Base-by-base conservation (phyloP, 2,329 filamentous ascomycete genomes). In the Arthrobotrys entomopaga region DNA sequence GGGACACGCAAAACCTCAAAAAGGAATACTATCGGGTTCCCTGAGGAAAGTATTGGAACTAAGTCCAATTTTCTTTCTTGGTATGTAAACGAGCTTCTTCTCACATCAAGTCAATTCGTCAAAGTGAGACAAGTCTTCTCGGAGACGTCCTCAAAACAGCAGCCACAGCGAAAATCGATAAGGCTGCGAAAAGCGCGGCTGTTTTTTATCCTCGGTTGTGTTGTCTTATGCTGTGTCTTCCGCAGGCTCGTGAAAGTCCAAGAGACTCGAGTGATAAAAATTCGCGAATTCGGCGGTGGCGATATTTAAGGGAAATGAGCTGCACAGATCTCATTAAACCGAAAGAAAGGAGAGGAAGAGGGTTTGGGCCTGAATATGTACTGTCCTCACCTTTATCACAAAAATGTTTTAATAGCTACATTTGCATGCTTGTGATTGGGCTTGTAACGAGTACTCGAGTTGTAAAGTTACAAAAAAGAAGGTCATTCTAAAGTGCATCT, bases 1-100 rank as follows among this genome's bases (percentile, higher is more conserved):
- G 65, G 63, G 63, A 70, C 65, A 57, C 52, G 50, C 50, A 70
- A 70, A 50, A 70, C 40, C 57, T 58, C 19, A 20, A 52, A 58
- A 56, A 49, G 13, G 20, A 64, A 38, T 43, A 19, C 52, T 42
- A 7, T 59, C 46, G 15, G 19, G 19, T 11, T 50, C 19, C 20
- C 46, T 50, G 15, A 19, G 46, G 29, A 34, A 34, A 34, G 29
- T 34, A 34, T 34, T 6, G 16, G 46, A 50, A 50, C 42, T 19
- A 15, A 19, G 11, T 46, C 42, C 42, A 34, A 34, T 34, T 34
- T 34, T 34, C 10, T 10, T 10, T 34, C 29, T 34, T 15, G 42
- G 42, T 15, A 46, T 42, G n/a, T 20, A 13, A 22, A 57, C 34
- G 53, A 19, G 24, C 7, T 56, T 40, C 16, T 22, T n/a, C 19